Base-by-base conservation (phyloP, 1,284 basidiomycete species). In the Ganoderma lucidum region DNA sequence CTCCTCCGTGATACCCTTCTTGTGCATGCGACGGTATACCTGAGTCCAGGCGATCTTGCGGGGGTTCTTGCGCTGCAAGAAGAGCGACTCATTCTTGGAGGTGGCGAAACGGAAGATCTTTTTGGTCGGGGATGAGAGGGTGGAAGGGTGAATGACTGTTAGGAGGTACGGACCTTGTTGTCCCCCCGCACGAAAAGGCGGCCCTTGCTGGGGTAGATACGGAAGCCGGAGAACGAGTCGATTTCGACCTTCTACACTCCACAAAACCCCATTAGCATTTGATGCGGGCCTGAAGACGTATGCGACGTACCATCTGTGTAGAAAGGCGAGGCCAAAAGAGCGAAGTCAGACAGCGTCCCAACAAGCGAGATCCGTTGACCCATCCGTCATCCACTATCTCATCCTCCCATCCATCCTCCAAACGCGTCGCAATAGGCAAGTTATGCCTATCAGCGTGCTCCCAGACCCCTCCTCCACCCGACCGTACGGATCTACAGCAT, bases 1-100 rank as follows among this genome's bases (percentile, higher is more conserved):
- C 85, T 99, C 97, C 87, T 99, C 97, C 66, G 96, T 96, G 82
- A 99, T 91, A 83, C 97, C 97, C 93, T 99, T 99, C 92, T 98
- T 98, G 92, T 99, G 98, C 93, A 98, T 96, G 79, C 96, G 93
- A 78, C 97, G 94, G 92, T 95, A 99, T 71, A 96, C 92, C 80
- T 91, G 87, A 70, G 97, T 99, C 98, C 97, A 99, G 75, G 97
- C 94, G 84, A 99, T 96, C 92, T 99, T 99, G 82, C 97, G 95
- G 67, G 98, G 97, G 90, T 99, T 99, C 89, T 99, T 99, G 87
- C 97, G 95, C 85, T 99, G 98, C 73, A 96, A 88, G 93, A 99
- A 99, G 76, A 99, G 93, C 72, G 97, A 99, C 78, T 97, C 90
- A 81, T 90, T 93, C 91, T 98, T 98, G 75, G 94, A 93, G 80